Percentiles rank a stretch among this genome's conserved stretches.
These are phyloP conservation scores for Sporothrix variecibatus DNA, from an alignment of 2,329 filamentous ascomycete species.

Conservation along the genomic window DNA sequence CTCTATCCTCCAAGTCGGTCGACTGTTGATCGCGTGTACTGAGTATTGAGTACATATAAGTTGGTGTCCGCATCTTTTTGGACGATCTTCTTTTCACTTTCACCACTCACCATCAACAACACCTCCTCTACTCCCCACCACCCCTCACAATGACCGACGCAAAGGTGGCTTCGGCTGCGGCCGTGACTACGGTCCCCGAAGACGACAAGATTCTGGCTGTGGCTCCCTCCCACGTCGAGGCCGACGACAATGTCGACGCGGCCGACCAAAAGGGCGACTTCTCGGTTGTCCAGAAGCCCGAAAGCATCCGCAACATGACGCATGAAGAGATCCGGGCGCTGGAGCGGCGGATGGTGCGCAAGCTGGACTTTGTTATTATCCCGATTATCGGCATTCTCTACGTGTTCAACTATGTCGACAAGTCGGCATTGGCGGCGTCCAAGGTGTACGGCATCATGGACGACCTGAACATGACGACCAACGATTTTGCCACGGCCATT, in stretches of 20 bases:
- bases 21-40: background rate
- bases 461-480: constrained; percentile 31
- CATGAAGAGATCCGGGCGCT: background rate
- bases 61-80: background rate
- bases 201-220: constrained; percentile 2
- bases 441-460: constrained; percentile 28
- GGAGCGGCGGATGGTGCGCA: constrained; percentile 27
- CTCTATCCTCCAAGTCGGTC: background rate
- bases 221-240: background rate
- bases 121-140: background rate
- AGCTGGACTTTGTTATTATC: constrained; percentile 28
- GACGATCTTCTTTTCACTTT: background rate
- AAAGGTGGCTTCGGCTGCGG: background rate
- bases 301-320: background rate
- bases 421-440: constrained; percentile 27
- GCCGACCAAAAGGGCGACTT: background rate
- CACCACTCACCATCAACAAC: background rate
- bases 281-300: background rate
- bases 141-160: background rate
- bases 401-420: constrained; percentile 31
- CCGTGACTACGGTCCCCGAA: background rate
- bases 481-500: constrained; percentile 62
- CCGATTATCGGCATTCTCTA: constrained; percentile 26
- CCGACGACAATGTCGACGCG: background rate
- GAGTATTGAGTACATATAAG: background rate